Evolutionary conservation across 768 basidiomycete genomes (phyloP), one percentile per base, ranked within the genome.

Genomic region (Paxillus involutus): DNA sequence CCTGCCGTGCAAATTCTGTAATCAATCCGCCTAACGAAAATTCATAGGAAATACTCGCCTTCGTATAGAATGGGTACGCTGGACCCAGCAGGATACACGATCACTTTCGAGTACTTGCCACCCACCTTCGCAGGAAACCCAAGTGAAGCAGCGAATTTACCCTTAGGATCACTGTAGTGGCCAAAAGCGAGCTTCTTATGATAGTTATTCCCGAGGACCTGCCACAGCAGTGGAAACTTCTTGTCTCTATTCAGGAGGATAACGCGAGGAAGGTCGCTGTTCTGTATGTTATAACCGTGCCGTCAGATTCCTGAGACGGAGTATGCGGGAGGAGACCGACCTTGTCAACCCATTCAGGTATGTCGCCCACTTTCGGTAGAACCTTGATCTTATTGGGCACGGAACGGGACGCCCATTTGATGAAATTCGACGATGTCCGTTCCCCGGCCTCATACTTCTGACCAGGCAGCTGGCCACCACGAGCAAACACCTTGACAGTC

Each of bases 401-500:
- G 51, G 89, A 78, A 19, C 82, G 76, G 16, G 85, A 79, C 0
- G 85, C 91, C 75, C 83, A 95, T 60, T 90, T 84, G 67, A 86
- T 87, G 63, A 98, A 73, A 7, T 81, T 80, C 30, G 76, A 84
- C 2, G 87, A 82, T 45, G 85, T 88, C 43, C 94, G 82, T 58
- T 93, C 86, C 17, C 77, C 75, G 12, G 75, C 73, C 0, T 91
- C 82, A 65, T 88, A 96, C 17, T 78, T 72, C 57, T 88, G 78
- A 1, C 89, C 78, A 1, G 80, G 76, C 3, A 82, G 66, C 49
- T 82, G 75, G 9, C 74, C 77, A 8, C 94, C 94, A 40, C 88
- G 80, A 11, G 94, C 92, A 74, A 88, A 98, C 2, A 87, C 85
- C 76, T 98, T 98, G 69, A 98, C 77, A 3, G 94, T 97, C 3